phyloP scores from a whole-genome alignment of 108 stramenopile species.

The Aurantiochytrium sp. region DNA sequence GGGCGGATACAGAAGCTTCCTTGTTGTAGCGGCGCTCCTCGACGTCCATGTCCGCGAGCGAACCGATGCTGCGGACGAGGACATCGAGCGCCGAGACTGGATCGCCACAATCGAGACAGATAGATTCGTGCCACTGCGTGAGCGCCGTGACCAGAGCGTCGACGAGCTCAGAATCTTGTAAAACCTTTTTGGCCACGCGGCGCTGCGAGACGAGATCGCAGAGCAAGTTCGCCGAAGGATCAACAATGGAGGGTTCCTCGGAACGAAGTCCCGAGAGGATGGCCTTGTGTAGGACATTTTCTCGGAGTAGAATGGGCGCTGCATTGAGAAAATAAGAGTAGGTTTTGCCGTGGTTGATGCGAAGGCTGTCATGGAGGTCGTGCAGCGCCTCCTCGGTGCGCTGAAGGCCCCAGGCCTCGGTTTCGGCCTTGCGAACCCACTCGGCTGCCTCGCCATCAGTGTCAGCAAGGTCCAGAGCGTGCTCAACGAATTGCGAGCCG shows the following conservation, averaged over 20 bases:
- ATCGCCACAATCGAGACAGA: conserved; percentile 1
- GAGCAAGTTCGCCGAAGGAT: neutral
- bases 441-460: neutral
- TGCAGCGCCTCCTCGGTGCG: neutral
- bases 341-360: neutral
- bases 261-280: neutral
- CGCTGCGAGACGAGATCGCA: neutral
- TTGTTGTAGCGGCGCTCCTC: neutral
- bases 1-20: neutral
- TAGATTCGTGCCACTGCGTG: neutral
- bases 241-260: neutral
- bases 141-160: neutral
- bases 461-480: neutral
- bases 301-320: neutral
- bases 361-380: neutral
- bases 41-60: neutral
- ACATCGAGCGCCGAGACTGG: neutral
- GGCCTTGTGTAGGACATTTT: neutral
- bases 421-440: neutral
- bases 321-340: neutral
- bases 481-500: neutral
- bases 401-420: neutral
- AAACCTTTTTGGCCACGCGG: neutral
- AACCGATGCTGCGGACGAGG: neutral
- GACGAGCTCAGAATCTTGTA: neutral